Evolutionary conservation across 495 filamentous ascomycete species (phyloP).

Genomic region (Geopyxis carbonaria): DNA sequence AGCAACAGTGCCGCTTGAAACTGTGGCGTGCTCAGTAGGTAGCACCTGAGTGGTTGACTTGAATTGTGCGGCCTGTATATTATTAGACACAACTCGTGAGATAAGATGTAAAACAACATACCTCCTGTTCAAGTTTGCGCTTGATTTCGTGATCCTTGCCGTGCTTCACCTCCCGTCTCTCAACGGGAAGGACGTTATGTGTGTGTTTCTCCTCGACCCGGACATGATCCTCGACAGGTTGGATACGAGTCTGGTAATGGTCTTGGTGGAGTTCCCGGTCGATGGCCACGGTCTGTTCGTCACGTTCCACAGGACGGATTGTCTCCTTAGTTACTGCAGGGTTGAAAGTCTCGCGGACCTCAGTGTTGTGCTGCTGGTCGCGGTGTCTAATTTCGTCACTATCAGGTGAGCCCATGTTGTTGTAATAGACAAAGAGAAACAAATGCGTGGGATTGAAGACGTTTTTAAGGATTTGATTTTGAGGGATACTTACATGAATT

Average conservation of each 20-base stretch:
- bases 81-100: not conserved
- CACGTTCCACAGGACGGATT: constrained; percentile 33
- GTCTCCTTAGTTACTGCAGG: constrained; percentile 43
- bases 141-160: constrained; percentile 34
- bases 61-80: constrained; percentile 28
- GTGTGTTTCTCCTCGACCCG: constrained; percentile 34
- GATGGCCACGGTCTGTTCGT: constrained; percentile 39
- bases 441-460: no score
- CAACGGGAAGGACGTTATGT: constrained; percentile 34
- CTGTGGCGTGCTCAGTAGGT: constrained; percentile 33
- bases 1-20: constrained; percentile 31
- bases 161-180: constrained; percentile 39
- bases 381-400: constrained; percentile 9
- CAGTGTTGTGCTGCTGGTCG: constrained; percentile 18
- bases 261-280: constrained; percentile 47
- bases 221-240: constrained; percentile 34
- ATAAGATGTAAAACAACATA: not conserved
- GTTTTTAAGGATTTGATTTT: no score
- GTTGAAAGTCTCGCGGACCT: constrained; percentile 32
- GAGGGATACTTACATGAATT: no score
- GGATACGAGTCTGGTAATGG: constrained; percentile 39
- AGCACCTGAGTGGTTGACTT: constrained; percentile 31
- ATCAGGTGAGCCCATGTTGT: no score
- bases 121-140: constrained; percentile 16
- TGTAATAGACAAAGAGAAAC: not conserved